Percentiles rank a stretch among this genome's conserved stretches.
These are phyloP conservation scores for Nicotiana obtusifolia DNA, from an alignment of 257 asterid species.

Conservation along the genomic window DNA sequence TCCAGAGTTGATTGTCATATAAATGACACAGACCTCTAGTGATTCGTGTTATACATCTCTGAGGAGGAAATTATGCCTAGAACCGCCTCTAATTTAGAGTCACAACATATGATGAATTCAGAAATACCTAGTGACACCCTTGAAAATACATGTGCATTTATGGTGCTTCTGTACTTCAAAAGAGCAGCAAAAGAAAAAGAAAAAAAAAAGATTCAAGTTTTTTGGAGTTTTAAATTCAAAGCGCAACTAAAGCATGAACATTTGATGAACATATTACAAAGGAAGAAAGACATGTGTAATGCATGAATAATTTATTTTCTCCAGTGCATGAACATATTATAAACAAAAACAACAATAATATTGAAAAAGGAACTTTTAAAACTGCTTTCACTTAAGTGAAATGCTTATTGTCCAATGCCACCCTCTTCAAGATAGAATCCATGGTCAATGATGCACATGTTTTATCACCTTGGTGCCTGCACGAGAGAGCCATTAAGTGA, in stretches of 20 bases:
- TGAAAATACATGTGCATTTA: no score
- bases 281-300: background rate
- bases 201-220: no score
- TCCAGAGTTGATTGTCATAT: conserved; percentile 4
- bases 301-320: no score
- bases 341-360: no score
- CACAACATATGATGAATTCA: no score
- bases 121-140: no score
- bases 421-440: conserved; percentile 2
- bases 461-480: background rate
- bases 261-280: no score
- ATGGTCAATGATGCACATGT: background rate
- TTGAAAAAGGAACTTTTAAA: background rate
- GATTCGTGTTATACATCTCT: background rate
- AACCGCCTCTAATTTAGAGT: background rate
- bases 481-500: background rate
- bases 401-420: background rate
- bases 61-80: background rate
- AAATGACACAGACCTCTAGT: background rate
- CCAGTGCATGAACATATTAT: no score
- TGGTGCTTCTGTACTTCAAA: no score
- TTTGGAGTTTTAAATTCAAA: no score
- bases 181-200: no score
- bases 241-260: no score
- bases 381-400: background rate